These are phyloP conservation scores for Mayamaea pseudoterrestris DNA, from an alignment of 108 stramenopile species.

Conservation along the genomic window DNA sequence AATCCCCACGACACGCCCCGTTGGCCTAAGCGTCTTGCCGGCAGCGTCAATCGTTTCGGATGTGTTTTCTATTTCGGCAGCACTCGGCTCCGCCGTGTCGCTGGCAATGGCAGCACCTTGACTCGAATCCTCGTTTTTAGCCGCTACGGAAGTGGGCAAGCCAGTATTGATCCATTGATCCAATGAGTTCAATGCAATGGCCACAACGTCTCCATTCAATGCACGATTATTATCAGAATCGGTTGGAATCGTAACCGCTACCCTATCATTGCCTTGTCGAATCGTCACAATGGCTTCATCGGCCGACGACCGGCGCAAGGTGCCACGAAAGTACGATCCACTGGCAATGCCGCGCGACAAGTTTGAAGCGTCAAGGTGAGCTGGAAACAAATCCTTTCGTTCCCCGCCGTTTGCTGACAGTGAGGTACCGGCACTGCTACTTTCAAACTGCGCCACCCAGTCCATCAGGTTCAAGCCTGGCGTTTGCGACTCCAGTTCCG, in stretches of 20 bases:
- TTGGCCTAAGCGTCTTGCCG: constrained; percentile 33
- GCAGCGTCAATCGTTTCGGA: constrained; percentile 30
- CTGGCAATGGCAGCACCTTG: constrained; percentile 34
- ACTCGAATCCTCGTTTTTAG: constrained; percentile 4
- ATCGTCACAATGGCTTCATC: constrained; percentile 50
- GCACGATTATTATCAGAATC: constrained; percentile 79
- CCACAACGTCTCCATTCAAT: constrained; percentile 93
- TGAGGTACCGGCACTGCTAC: not conserved
- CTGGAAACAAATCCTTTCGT: constrained; percentile 23
- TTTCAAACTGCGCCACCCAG: constrained; percentile 61
- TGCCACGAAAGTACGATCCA: constrained; percentile 56
- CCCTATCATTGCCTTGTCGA: constrained; percentile 58
- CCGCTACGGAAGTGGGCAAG: not conserved
- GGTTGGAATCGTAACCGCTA: constrained; percentile 57
- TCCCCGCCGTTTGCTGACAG: not conserved
- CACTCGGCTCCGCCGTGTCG: constrained; percentile 59
- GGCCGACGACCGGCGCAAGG: constrained; percentile 34
- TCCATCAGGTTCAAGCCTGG: constrained; percentile 51
- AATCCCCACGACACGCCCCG: constrained; percentile 84
- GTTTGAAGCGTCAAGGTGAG: constrained; percentile 38
- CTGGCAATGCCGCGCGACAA: constrained; percentile 51
- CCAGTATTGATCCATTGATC: constrained; percentile 34
- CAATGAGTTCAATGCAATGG: constrained; percentile 59
- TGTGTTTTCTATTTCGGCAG: constrained; percentile 51
- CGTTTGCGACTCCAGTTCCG: constrained; percentile 46